Evolutionary conservation across 345 rosid genomes (phyloP).

Genomic region (Combretum micranthum): DNA sequence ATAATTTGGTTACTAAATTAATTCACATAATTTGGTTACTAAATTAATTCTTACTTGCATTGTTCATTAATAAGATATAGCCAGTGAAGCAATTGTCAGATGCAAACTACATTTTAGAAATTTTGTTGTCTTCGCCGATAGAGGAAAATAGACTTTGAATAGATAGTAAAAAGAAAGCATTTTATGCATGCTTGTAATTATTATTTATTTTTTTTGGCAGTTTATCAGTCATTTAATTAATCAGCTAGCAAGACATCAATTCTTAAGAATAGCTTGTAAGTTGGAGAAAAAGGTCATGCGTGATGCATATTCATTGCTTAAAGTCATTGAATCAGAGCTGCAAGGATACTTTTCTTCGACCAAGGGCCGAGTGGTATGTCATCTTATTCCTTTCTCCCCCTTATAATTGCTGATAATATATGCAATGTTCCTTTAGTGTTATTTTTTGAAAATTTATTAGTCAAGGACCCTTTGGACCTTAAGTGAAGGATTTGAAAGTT

Average conservation of each 20-base stretch:
- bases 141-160: too few relatives aligned
- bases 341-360: conserved; percentile 80
- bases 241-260: conserved; percentile 93
- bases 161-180: too few relatives aligned
- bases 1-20: too few relatives aligned
- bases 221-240: conserved; percentile 79
- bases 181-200: too few relatives aligned
- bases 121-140: too few relatives aligned
- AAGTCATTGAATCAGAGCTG: conserved; percentile 86
- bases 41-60: too few relatives aligned
- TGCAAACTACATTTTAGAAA: too few relatives aligned
- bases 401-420: not conserved
- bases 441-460: not conserved
- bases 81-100: too few relatives aligned
- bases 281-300: conserved; percentile 80
- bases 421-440: not conserved
- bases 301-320: conserved; percentile 81
- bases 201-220: conserved; percentile 43
- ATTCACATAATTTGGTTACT: too few relatives aligned
- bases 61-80: too few relatives aligned
- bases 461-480: too few relatives aligned
- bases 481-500: too few relatives aligned
- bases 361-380: conserved; percentile 77
- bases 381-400: not conserved
- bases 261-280: conserved; percentile 85